These are phyloP conservation scores for Solioccasus polychromus DNA, from an alignment of 768 basidiomycete species.

Conservation along the genomic window DNA sequence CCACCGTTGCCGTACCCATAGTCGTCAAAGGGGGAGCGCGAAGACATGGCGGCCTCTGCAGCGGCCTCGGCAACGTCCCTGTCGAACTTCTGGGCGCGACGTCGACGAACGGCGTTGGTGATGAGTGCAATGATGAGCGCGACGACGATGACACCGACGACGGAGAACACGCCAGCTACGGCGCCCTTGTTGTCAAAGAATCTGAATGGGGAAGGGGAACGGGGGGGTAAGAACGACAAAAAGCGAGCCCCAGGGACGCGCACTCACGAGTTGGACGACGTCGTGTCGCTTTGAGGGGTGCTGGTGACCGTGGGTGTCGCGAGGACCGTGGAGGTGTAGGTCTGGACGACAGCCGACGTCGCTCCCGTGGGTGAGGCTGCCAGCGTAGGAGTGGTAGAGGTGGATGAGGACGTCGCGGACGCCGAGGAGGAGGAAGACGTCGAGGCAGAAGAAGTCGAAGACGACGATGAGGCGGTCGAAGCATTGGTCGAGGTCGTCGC, in stretches of 20 bases:
- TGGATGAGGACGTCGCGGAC: no score
- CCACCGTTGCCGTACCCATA: conserved; percentile 29
- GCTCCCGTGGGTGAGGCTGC: no score
- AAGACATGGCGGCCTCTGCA: conserved; percentile 54
- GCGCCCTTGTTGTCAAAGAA: conserved; percentile 74
- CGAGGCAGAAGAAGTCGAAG: no score
- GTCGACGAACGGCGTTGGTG: conserved; percentile 56
- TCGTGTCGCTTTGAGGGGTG: not conserved
- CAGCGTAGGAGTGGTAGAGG: no score
- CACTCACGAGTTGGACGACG: conserved; percentile 27
- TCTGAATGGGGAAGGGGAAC: conserved; percentile 36
- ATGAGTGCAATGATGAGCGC: conserved; percentile 48
- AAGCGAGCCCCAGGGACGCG: not conserved
- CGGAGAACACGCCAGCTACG: conserved; percentile 68
- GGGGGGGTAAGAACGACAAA: not conserved
- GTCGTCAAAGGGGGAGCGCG: conserved; percentile 54
- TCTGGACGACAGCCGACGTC: no score
- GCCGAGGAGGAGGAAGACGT: no score
- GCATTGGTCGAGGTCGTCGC: no score
- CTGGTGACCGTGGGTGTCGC: not conserved
- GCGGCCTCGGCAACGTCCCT: conserved; percentile 73
- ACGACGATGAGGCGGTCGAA: no score
- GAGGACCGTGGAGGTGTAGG: no score
- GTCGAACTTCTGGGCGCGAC: conserved; percentile 63
- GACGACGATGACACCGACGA: conserved; percentile 60